Conservation (phyloP, 2,329 filamentous ascomycete species). For the Rachicladosporium sp. region DNA sequence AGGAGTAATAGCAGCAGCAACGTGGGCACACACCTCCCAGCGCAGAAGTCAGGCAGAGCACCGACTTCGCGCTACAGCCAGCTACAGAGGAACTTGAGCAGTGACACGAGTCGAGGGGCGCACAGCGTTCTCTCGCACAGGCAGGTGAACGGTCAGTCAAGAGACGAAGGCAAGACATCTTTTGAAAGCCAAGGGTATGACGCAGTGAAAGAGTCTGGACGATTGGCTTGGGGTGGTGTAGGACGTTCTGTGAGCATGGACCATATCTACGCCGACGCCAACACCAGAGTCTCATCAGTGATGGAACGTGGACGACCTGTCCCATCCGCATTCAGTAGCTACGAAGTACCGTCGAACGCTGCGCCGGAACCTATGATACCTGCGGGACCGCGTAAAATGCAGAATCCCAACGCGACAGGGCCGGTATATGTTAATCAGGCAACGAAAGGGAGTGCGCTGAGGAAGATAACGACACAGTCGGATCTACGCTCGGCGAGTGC, state of each 20-base stretch:
- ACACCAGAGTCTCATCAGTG: conserved; percentile 22
- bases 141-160: not conserved
- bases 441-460: conserved; percentile 14
- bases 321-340: conserved; percentile 31
- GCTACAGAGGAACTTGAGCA: conserved; percentile 1
- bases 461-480: conserved; percentile 22
- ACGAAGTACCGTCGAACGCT: conserved; percentile 53
- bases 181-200: conserved; percentile 45
- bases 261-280: conserved; percentile 39
- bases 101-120: not conserved
- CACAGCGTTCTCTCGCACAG: no score
- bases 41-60: conserved; percentile 1
- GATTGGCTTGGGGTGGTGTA: conserved; percentile 31
- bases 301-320: conserved; percentile 31
- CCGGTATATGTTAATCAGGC: conserved; percentile 21
- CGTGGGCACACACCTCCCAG: conserved; percentile 27
- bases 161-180: conserved; percentile 4
- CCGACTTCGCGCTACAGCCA: conserved; percentile 4
- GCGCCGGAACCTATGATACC: conserved; percentile 79
- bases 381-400: conserved; percentile 54
- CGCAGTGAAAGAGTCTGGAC: conserved; percentile 46
- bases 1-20: conserved; percentile 74
- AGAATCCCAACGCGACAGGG: conserved; percentile 27
- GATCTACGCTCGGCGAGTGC: conserved; percentile 17
- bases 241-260: conserved; percentile 65